Base-by-base conservation (phyloP, 345 rosid genomes). In the Hibiscus tridactylites region DNA sequence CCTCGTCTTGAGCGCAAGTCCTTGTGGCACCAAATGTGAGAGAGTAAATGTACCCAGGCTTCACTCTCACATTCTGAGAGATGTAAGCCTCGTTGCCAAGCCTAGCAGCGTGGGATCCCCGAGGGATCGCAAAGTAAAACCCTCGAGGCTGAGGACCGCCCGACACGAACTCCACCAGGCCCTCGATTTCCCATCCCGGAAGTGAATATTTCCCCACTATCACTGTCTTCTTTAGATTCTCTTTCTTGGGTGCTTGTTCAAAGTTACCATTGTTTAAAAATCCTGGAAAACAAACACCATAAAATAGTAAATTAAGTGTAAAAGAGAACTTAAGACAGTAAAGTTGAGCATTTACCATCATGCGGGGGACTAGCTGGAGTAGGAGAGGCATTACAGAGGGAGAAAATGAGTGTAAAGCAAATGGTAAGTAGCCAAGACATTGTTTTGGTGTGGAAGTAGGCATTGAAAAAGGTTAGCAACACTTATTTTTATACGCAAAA, bases 131-230 rank as follows among this genome's bases (percentile, higher is more conserved):
- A 0, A 85, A 77, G 77, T 73, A 91, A 78, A 93, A 89, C 4
- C 98, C 94, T 0, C 98, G 91, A 0, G 97, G 96, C 65, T 91
- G 96, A 0, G 96, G 93, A 59, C 98, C 98, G 0, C 92, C 93
- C 0, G 90, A 84, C 64, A 93, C 82, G 70, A 77, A 82, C 83
- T 93, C 93, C 5, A 91, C 96, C 29, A 86, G 72, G 65, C 97
- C 96, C 0, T 72, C 49, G 76, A 85, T 87, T 79, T 85, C 85
- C 98, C 98, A 91, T 4, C 77, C 82, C 7, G 98, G 97, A 26
- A 93, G 96, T 9, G 98, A 91, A 83, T 88, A 47, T 74, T 82
- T 91, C 37, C 98, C 97, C 3, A 85, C 53, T 53, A 91, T 85
- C 64, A 89, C 86, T 49, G 88, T 86, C 39, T 93, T 88, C 60